A percentile compares a stretch with the other conserved stretches of the same genome.
phyloP scores from a whole-genome alignment of 768 basidiomycete genomes.

The Harrya chromipes region DNA sequence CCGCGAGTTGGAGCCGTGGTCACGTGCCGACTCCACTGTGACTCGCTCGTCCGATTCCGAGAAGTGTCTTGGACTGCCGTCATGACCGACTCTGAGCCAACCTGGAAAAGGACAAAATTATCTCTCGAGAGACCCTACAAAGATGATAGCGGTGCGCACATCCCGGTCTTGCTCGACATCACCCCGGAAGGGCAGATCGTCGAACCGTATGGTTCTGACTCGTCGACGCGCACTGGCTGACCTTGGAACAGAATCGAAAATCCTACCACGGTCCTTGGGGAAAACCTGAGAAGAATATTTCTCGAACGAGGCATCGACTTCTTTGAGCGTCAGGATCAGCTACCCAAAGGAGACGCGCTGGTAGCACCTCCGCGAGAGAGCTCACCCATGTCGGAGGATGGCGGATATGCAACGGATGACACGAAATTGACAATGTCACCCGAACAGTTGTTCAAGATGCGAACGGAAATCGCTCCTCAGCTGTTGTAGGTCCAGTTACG shows the following conservation, averaged over 20 bases:
- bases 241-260: slow-evolving; percentile 46
- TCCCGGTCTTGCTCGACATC: slow-evolving; percentile 68
- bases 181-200: slow-evolving; percentile 65
- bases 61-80: not conserved
- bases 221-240: slow-evolving; percentile 13
- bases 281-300: slow-evolving; percentile 67
- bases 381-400: slow-evolving; percentile 27
- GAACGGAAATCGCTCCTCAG: slow-evolving; percentile 65
- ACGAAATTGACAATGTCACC: slow-evolving; percentile 54
- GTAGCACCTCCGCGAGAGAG: slow-evolving; percentile 28
- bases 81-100: slow-evolving; percentile 31
- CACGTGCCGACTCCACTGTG: slow-evolving; percentile 22
- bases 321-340: slow-evolving; percentile 51
- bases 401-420: slow-evolving; percentile 28
- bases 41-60: not conserved
- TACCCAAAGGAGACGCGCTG: slow-evolving; percentile 16
- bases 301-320: slow-evolving; percentile 72
- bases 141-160: slow-evolving; percentile 63
- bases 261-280: slow-evolving; percentile 55
- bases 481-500: slow-evolving; percentile 56
- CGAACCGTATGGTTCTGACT: slow-evolving; percentile 56
- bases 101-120: slow-evolving; percentile 60
- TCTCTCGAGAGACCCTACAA: slow-evolving; percentile 81
- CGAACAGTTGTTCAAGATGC: slow-evolving; percentile 73
- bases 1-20: not conserved